A percentile compares a stretch with the other conserved stretches of the same genome.
These are phyloP conservation scores for Arachis monticola DNA, from an alignment of 331 rosid species.

Conservation along the genomic window DNA sequence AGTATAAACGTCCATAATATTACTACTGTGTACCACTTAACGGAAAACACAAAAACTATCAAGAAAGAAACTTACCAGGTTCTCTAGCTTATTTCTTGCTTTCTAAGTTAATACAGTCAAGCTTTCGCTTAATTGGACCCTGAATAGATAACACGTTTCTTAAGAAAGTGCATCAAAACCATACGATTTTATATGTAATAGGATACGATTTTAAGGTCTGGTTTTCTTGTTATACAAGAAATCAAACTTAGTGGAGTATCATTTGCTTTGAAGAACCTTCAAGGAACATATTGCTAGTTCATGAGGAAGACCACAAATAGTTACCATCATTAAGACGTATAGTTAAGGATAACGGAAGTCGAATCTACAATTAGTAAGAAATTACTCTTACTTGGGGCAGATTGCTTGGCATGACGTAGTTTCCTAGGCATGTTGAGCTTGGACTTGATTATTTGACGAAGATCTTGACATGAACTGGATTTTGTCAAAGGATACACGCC, in stretches of 20 bases:
- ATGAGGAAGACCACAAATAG: neutral
- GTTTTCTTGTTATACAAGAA: neutral
- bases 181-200: neutral
- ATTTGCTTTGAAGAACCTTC: conserved; percentile 13
- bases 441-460: conserved; percentile 28
- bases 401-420: neutral
- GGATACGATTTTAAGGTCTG: too few species aligned
- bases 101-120: neutral
- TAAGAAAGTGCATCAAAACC: conserved; percentile 1
- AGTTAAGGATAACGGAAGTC: neutral
- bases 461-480: neutral
- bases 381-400: too few species aligned
- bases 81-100: conserved; percentile 6
- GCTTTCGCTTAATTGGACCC: conserved; percentile 2
- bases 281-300: neutral
- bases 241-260: conserved; percentile 8
- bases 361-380: neutral
- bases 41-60: too few species aligned
- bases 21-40: too few species aligned
- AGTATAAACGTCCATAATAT: too few species aligned
- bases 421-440: neutral
- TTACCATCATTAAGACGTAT: neutral
- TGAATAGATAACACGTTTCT: neutral
- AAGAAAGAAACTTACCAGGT: neutral
- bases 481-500: neutral